These are phyloP conservation scores for Phialophora macrospora DNA, from an alignment of 2,329 filamentous ascomycete genomes.

Conservation along the genomic window DNA sequence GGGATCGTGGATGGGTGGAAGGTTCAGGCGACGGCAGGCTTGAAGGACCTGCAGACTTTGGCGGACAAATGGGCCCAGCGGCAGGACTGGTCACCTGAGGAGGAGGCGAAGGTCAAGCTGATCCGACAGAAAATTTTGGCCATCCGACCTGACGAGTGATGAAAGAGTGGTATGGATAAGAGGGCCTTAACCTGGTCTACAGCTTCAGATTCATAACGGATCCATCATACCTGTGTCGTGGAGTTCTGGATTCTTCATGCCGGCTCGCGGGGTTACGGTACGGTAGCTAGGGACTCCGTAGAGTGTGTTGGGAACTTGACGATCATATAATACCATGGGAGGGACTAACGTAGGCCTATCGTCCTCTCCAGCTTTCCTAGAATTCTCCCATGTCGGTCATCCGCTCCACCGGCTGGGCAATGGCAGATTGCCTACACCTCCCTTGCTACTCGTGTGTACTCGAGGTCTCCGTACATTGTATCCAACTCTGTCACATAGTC, in stretches of 20 bases:
- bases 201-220: background rate
- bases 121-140: background rate
- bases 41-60: background rate
- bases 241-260: no score
- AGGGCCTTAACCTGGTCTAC: background rate
- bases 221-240: no score
- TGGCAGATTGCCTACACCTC: background rate
- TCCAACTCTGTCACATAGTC: background rate
- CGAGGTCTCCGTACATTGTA: background rate
- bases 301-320: background rate
- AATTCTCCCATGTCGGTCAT: background rate
- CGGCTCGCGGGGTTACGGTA: no score
- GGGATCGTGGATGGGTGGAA: background rate
- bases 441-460: background rate
- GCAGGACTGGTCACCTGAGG: background rate
- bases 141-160: background rate
- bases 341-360: background rate
- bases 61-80: background rate
- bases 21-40: background rate
- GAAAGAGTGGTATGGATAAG: no score
- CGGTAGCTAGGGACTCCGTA: no score
- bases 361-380: background rate
- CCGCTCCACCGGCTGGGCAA: background rate
- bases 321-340: background rate
- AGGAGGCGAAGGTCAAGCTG: background rate